Evolutionary conservation across 148 eudicot genomes (phyloP).

Genomic region (Camellia lanceoleosa): DNA sequence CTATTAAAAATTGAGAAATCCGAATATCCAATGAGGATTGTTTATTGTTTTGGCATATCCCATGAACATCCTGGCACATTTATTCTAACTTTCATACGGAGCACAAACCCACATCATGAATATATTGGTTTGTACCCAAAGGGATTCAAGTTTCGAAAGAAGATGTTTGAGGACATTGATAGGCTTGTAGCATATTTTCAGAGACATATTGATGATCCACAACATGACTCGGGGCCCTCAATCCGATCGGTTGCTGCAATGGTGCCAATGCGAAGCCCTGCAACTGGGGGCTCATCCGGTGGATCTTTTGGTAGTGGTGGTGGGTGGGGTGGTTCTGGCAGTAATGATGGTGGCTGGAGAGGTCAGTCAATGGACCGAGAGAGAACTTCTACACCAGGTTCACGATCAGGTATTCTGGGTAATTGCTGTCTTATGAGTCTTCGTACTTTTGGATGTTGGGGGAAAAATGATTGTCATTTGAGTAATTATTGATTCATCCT

Average conservation of each 20-base stretch:
- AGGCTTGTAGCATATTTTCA: slow-evolving; percentile 83
- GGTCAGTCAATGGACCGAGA: slow-evolving; percentile 57
- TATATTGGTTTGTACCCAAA: slow-evolving; percentile 86
- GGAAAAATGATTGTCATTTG: not conserved
- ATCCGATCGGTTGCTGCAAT: slow-evolving; percentile 89
- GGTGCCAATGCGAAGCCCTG: slow-evolving; percentile 95
- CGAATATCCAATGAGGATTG: slow-evolving; percentile 70
- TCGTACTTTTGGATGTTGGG: not conserved
- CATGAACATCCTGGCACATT: slow-evolving; percentile 97
- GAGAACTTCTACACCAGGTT: slow-evolving; percentile 31
- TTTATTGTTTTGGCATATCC: slow-evolving; percentile 88
- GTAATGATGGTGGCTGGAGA: slow-evolving; percentile 62
- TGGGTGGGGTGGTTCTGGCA: slow-evolving; percentile 61
- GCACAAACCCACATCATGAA: slow-evolving; percentile 93
- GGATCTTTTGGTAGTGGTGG: slow-evolving; percentile 17
- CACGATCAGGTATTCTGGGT: slow-evolving; percentile 50
- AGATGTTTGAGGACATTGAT: slow-evolving; percentile 82
- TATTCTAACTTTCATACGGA: slow-evolving; percentile 77
- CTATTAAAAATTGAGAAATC: slow-evolving; percentile 59
- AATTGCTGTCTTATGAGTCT: not conserved
- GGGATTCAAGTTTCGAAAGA: slow-evolving; percentile 87
- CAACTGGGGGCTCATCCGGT: slow-evolving; percentile 62
- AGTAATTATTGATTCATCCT: not conserved
- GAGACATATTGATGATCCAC: slow-evolving; percentile 84
- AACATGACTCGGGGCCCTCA: slow-evolving; percentile 58